Base-by-base conservation (phyloP, 352 stramenopile genomes). In the Pythium brassicae region DNA sequence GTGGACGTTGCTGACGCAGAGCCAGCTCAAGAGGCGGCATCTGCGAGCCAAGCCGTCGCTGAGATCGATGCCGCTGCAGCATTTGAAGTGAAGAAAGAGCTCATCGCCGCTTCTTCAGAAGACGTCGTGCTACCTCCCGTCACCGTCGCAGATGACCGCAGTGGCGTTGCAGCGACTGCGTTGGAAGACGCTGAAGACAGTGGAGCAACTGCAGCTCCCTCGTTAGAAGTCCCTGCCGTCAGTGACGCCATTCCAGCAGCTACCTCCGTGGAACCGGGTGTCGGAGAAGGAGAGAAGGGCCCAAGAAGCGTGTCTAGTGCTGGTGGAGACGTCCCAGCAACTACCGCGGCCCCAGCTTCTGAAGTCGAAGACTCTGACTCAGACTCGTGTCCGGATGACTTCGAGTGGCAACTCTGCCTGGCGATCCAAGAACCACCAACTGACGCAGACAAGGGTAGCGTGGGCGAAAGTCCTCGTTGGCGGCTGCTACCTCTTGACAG, bases 401-500 rank as follows among this genome's bases (percentile, higher is more conserved):
- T 71, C 50, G 56, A 76, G 51, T 83, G 74, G 67, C 61, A 89
- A 46, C 61, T 79, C n/a, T 78, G 66, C 53, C 57, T 87, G 44
- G 76, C 76, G 29, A 53, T 85, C 49, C 59, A 73, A 50, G 48
- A 62, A 34, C 23, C 35, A 27, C 20, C 42, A 20, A 7, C 44
- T 22, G 46, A 48, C 7, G 34, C 43, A 57, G 22, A 22, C 34
- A 60, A 61, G 43, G 55, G 59, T 17, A 46, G 45, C 9, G 35
- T 17, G 2, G 55, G 43, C 25, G 22, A 23, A 25, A 27, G 42
- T 3, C 59, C 61, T 5, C n/a, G 67, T 26, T 91, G 81, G 81
- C 76, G 78, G 37, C 63, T 91, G 37, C 59, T 89, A 4, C 72
- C 75, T 6, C 55, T 91, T 27, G 71, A 79, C 32, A 82, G 43